Evolutionary conservation across 1,284 basidiomycete species (phyloP).

Genomic region (Rhodotorula sp.): DNA sequence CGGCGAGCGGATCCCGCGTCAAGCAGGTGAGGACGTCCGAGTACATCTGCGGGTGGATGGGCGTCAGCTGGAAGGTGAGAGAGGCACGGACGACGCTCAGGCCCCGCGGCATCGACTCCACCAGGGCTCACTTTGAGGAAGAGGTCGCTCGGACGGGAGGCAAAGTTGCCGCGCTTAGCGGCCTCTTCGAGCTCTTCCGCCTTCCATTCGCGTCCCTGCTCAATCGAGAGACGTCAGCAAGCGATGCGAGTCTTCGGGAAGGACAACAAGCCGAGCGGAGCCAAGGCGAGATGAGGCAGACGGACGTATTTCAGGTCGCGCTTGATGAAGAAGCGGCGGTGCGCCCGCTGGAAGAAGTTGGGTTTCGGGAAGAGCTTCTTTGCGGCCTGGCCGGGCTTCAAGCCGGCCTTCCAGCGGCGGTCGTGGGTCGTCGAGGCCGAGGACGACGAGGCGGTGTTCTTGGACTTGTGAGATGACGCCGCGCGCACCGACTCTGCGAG

Average conservation of each 20-base stretch:
- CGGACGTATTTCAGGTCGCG: constrained; percentile 42
- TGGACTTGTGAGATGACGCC: neutral
- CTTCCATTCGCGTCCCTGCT: constrained; percentile 42
- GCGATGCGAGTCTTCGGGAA: neutral
- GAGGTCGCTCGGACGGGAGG: constrained; percentile 54
- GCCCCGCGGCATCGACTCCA: too few species aligned
- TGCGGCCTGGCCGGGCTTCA: constrained; percentile 29
- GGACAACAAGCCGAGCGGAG: neutral
- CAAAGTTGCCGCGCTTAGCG: constrained; percentile 53
- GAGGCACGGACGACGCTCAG: too few species aligned
- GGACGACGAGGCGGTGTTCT: neutral
- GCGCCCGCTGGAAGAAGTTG: constrained; percentile 38
- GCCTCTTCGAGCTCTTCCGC: constrained; percentile 53
- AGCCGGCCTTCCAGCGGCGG: constrained; percentile 8
- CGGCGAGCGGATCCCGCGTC: constrained; percentile 58
- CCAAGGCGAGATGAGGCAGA: neutral
- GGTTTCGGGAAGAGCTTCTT: constrained; percentile 45
- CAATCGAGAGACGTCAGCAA: neutral
- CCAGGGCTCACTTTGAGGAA: constrained; percentile 53
- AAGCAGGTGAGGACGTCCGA: constrained; percentile 58
- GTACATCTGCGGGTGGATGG: constrained; percentile 55
- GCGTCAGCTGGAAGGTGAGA: too few species aligned
- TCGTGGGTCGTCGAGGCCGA: neutral
- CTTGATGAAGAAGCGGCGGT: constrained; percentile 46
- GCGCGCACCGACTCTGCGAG: constrained; percentile 18